Percentiles rank a stretch among this genome's conserved stretches.
Conservation (phyloP, 371 early-diverging fungal genomes). For the Conidiobolus incongruus region DNA sequence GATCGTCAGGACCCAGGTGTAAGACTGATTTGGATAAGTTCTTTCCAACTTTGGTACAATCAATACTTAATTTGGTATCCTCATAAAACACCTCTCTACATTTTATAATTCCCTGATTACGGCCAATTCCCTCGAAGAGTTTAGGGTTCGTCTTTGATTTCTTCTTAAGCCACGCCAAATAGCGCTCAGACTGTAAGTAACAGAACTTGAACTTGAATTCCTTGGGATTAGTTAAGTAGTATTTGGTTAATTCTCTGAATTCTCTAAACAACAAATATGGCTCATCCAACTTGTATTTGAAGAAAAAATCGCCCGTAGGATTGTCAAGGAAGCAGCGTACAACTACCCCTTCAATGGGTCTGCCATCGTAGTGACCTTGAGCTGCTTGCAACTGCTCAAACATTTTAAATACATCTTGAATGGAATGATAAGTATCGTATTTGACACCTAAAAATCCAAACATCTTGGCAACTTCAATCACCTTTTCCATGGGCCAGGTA, state of each 20-base stretch:
- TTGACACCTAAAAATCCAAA: conserved; percentile 53
- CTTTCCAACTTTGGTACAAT: not conserved
- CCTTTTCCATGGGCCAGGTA: conserved; percentile 37
- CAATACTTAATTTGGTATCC: not conserved
- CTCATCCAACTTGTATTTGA: conserved; percentile 83
- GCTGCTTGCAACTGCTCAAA: conserved; percentile 21
- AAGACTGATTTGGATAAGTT: not conserved
- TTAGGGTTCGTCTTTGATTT: conserved; percentile 34
- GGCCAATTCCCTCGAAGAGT: conserved; percentile 33
- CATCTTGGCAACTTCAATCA: conserved; percentile 29
- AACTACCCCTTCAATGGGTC: conserved; percentile 78
- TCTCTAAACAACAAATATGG: conserved; percentile 86
- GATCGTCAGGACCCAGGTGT: conserved; percentile 2
- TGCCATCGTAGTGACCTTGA: conserved; percentile 30
- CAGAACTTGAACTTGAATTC: conserved; percentile 12
- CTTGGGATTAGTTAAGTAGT: conserved; percentile 10
- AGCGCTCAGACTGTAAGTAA: conserved; percentile 33
- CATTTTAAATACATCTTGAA: conserved; percentile 30
- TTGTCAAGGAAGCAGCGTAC: conserved; percentile 27
- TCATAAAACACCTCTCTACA: conserved; percentile 46
- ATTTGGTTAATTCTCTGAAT: conserved; percentile 76
- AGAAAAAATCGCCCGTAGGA: conserved; percentile 27
- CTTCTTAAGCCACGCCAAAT: conserved; percentile 48
- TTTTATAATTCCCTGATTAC: conserved; percentile 55
- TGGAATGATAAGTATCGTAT: conserved; percentile 12